Evolutionary conservation across 805 yeast species (phyloP).

Genomic region (Scheffersomyces stipitis): DNA sequence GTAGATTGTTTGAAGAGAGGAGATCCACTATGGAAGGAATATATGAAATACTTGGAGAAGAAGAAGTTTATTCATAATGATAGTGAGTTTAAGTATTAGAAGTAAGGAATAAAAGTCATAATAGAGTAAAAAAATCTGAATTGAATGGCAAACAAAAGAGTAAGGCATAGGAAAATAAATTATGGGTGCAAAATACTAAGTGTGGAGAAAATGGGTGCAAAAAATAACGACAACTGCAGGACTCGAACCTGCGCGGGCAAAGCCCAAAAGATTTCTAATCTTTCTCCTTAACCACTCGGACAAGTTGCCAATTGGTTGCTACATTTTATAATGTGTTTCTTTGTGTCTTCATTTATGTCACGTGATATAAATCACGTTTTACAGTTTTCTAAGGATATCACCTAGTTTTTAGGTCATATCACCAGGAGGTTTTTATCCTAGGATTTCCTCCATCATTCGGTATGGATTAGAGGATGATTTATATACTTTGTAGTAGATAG

Average conservation of each 20-base stretch:
- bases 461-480: too few relatives aligned
- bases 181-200: too few relatives aligned
- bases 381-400: too few relatives aligned
- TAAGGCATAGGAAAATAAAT: too few relatives aligned
- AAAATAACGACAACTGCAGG: conserved; percentile 46
- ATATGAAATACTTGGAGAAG: conserved; percentile 40
- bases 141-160: background rate
- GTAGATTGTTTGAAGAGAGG: conserved; percentile 46
- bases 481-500: too few relatives aligned
- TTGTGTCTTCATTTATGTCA: background rate
- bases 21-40: conserved; percentile 50
- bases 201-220: too few relatives aligned
- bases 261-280: conserved; percentile 51
- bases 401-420: too few relatives aligned
- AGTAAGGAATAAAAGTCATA: conserved; percentile 1
- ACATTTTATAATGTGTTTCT: too few relatives aligned
- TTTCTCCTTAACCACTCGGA: conserved; percentile 51
- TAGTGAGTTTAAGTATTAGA: conserved; percentile 4
- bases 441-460: too few relatives aligned
- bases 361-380: too few relatives aligned
- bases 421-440: too few relatives aligned
- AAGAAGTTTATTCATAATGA: conserved; percentile 28
- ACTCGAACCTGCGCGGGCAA: conserved; percentile 52
- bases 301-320: conserved; percentile 36
- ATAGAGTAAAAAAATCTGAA: background rate